Evolutionary conservation across 345 rosid species (phyloP).

Genomic region (Eucalyptus regnans): DNA sequence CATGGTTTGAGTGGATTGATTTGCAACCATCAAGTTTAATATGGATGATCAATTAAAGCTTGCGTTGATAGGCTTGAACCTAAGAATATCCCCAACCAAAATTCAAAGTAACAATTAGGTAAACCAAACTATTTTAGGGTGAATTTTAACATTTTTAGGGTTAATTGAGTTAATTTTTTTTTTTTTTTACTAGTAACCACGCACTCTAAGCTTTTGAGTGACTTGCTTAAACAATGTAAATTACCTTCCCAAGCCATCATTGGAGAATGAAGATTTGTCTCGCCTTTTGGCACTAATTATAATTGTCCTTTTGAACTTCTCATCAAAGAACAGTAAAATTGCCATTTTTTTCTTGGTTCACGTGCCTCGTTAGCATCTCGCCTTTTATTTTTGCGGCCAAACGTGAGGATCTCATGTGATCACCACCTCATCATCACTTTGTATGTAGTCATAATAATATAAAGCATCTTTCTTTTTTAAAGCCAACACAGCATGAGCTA

Average conservation of each 20-base stretch:
- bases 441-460: background rate
- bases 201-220: background rate
- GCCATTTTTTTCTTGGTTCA: background rate
- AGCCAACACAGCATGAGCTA: background rate
- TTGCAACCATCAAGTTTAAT: background rate
- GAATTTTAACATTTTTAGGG: background rate
- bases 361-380: background rate
- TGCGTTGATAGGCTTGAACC: background rate
- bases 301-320: background rate
- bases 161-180: background rate
- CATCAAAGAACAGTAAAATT: background rate
- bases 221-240: background rate
- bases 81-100: background rate
- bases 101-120: background rate
- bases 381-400: background rate
- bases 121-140: fast-evolving
- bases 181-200: background rate
- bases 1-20: background rate
- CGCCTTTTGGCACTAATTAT: background rate
- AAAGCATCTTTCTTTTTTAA: background rate
- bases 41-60: background rate
- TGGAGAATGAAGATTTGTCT: background rate
- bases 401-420: background rate
- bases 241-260: background rate
- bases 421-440: background rate